Conservation (phyloP, 2,329 filamentous ascomycete genomes). For the Magnaporthales sp. region DNA sequence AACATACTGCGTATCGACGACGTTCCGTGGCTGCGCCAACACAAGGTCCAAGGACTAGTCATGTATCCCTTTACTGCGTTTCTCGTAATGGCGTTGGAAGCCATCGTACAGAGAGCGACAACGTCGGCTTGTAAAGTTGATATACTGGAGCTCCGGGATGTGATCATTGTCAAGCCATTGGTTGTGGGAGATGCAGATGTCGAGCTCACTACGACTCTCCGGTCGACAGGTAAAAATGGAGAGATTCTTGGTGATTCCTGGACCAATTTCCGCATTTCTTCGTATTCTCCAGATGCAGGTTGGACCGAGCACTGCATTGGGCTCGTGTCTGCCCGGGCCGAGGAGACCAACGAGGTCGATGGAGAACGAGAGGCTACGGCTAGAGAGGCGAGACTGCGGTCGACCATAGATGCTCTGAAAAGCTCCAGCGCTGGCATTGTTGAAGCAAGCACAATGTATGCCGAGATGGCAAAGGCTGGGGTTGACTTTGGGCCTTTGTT, state of each 20-base stretch:
- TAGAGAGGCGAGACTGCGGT: slow-evolving; percentile 19
- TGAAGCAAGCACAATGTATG: slow-evolving; percentile 31
- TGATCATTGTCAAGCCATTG: slow-evolving; percentile 35
- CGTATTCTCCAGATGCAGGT: slow-evolving; percentile 38
- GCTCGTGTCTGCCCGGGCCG: slow-evolving; percentile 31
- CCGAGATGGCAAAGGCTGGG: slow-evolving; percentile 33
- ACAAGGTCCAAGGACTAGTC: slow-evolving; percentile 46
- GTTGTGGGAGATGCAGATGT: slow-evolving; percentile 38
- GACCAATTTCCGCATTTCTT: slow-evolving; percentile 49
- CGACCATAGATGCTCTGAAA: slow-evolving; percentile 20
- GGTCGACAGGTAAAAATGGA: slow-evolving; percentile 30
- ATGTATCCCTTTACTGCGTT: slow-evolving; percentile 48
- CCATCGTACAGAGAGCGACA: slow-evolving; percentile 26
- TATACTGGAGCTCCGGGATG: slow-evolving; percentile 36
- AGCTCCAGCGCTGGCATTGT: slow-evolving; percentile 19
- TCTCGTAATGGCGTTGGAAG: slow-evolving; percentile 41
- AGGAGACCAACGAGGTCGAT: slow-evolving; percentile 31
- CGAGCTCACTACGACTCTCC: slow-evolving; percentile 40
- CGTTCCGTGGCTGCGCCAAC: slow-evolving; percentile 49
- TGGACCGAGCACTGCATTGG: slow-evolving; percentile 53
- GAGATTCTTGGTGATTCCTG: slow-evolving; percentile 33
- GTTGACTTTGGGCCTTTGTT: slow-evolving; percentile 43
- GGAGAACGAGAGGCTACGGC: slow-evolving; percentile 20
- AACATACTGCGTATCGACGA: slow-evolving; percentile 38
- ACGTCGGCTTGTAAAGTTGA: slow-evolving; percentile 21